These are phyloP conservation scores for Blastobotrys persicus DNA, from an alignment of 1,139 yeast genomes.

Conservation along the genomic window DNA sequence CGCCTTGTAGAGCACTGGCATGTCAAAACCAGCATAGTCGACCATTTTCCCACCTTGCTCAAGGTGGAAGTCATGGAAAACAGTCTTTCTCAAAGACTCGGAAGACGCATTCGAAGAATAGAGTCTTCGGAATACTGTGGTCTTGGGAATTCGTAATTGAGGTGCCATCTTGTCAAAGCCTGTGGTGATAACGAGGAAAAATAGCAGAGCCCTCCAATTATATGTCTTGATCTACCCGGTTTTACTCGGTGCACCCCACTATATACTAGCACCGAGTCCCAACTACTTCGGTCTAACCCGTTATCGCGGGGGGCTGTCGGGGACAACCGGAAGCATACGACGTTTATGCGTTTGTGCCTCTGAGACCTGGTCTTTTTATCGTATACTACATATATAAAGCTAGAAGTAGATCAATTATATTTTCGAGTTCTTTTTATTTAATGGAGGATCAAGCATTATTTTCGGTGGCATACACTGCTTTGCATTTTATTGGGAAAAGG, in stretches of 20 bases:
- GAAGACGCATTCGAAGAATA: conserved; percentile 20
- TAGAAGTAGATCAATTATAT: no score
- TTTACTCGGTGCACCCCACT: neutral
- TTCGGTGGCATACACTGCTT: no score
- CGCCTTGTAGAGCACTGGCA: conserved; percentile 85
- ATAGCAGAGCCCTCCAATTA: neutral
- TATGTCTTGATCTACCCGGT: neutral
- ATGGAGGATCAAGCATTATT: no score
- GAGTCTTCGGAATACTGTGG: conserved; percentile 15
- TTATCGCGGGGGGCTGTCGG: neutral
- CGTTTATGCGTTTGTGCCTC: no score
- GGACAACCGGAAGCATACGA: neutral
- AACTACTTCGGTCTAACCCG: neutral
- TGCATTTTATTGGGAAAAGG: no score
- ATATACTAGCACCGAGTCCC: neutral
- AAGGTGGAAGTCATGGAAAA: conserved; percentile 76
- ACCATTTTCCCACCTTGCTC: conserved; percentile 86
- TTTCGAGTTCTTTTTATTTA: no score
- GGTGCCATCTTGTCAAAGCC: conserved; percentile 6
- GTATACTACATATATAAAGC: no score
- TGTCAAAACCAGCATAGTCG: conserved; percentile 89
- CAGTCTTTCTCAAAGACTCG: conserved; percentile 54
- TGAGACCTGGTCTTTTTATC: no score
- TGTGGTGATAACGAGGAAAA: neutral
- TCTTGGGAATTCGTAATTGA: conserved; percentile 12